phyloP scores from a whole-genome alignment of 208 protist species.

The Acanthamoeba triangularis region DNA sequence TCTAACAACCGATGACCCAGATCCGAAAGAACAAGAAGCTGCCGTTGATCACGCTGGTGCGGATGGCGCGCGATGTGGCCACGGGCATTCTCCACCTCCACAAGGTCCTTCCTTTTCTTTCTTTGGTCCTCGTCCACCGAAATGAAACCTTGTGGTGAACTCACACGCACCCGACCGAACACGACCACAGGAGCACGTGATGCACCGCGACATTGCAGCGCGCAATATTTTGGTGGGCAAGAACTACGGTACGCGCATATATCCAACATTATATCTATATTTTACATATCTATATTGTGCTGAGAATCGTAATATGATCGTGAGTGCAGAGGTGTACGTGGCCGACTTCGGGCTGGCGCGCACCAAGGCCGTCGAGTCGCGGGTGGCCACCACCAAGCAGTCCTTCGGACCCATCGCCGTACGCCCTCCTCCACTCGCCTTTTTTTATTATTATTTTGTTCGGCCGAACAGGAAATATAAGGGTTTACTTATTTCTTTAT shows the following conservation, averaged over 20 bases:
- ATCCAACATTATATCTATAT: neutral
- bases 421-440: neutral
- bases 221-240: slow-evolving; percentile 65
- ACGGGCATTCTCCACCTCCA: slow-evolving; percentile 73
- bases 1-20: too few species aligned
- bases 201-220: slow-evolving; percentile 67
- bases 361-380: neutral
- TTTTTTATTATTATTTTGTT: neutral
- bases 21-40: slow-evolving; percentile 75
- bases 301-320: neutral
- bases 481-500: neutral
- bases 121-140: too few species aligned
- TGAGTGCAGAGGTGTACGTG: slow-evolving; percentile 45
- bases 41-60: slow-evolving; percentile 55
- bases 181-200: slow-evolving; percentile 33
- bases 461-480: too few species aligned
- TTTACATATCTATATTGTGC: too few species aligned
- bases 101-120: slow-evolving; percentile 58
- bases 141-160: neutral
- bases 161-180: too few species aligned
- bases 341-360: slow-evolving; percentile 67
- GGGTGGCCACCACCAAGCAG: slow-evolving; percentile 36
- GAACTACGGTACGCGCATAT: neutral
- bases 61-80: slow-evolving; percentile 57
- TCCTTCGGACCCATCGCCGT: slow-evolving; percentile 54